These are phyloP conservation scores for Thalassiosira profunda DNA, from an alignment of 108 stramenopile species.

Conservation along the genomic window DNA sequence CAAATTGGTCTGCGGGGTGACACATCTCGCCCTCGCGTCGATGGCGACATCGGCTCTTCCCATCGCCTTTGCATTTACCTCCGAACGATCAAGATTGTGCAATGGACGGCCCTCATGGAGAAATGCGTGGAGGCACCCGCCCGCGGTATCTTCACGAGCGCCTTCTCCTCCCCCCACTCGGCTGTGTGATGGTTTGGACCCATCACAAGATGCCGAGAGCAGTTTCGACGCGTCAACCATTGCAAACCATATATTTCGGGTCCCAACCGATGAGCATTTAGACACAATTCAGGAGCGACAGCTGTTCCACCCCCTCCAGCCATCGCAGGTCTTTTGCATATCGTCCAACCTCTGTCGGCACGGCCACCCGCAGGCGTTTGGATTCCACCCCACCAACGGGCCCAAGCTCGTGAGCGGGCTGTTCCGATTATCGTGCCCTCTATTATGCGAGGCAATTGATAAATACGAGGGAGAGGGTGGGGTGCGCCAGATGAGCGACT, in stretches of 20 bases:
- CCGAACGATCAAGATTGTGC: no score
- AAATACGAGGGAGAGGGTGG: slow-evolving; percentile 31
- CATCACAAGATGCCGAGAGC: no score
- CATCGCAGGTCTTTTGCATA: slow-evolving; percentile 18
- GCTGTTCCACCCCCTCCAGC: slow-evolving; percentile 12
- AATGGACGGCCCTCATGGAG: no score
- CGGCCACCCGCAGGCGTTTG: slow-evolving; percentile 42
- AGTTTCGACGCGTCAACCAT: no score
- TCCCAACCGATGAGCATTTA: slow-evolving; percentile 12
- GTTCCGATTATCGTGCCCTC: slow-evolving; percentile 35
- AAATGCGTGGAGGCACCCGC: no score
- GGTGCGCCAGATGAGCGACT: slow-evolving; percentile 34
- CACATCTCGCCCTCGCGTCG: no score
- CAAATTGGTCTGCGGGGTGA: no score
- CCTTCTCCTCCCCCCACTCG: no score
- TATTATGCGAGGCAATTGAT: slow-evolving; percentile 24
- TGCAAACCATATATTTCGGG: slow-evolving; percentile 24
- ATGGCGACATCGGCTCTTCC: no score
- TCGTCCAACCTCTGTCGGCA: slow-evolving; percentile 22
- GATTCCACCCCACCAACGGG: slow-evolving; percentile 34
- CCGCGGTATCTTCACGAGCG: no score
- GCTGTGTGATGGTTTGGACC: no score
- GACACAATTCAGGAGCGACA: slow-evolving; percentile 21
- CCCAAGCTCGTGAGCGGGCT: slow-evolving; percentile 27
- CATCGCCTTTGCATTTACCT: no score